These are phyloP conservation scores for Rubia yunnanensis DNA, from an alignment of 257 asterid species.

Conservation along the genomic window DNA sequence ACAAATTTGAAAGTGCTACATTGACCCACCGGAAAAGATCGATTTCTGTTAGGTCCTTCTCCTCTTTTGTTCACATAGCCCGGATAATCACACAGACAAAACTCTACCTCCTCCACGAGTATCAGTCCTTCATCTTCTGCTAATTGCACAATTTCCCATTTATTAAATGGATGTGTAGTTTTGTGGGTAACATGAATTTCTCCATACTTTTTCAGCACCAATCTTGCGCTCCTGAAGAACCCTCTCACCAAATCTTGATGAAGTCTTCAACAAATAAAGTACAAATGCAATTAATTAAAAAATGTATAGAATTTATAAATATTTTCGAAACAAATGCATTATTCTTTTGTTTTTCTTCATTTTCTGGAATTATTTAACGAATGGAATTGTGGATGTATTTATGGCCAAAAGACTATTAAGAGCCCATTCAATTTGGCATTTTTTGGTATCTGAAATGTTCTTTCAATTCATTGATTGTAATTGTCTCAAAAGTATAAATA, in stretches of 20 bases:
- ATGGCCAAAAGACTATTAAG: not conserved
- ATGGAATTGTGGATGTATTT: not conserved
- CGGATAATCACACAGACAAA: conserved; percentile 15
- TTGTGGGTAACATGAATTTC: conserved; percentile 35
- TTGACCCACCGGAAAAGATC: conserved; percentile 20
- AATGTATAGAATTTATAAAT: too few relatives aligned
- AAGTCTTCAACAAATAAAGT: conserved; percentile 8
- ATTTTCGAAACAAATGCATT: too few relatives aligned
- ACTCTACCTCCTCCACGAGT: not conserved
- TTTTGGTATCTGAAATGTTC: not conserved
- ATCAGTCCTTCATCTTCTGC: conserved; percentile 19
- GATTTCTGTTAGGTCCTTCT: conserved; percentile 6
- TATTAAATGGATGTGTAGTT: conserved; percentile 16
- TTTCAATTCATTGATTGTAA: not conserved
- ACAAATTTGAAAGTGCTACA: conserved; percentile 22
- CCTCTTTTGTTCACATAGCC: conserved; percentile 29
- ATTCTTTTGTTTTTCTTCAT: conserved; percentile 8
- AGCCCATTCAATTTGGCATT: not conserved
- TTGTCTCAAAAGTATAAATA: not conserved
- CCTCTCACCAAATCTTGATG: conserved; percentile 26
- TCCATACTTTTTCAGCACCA: conserved; percentile 17
- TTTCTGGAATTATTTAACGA: not conserved
- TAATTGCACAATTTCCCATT: conserved; percentile 21
- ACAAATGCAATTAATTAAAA: not conserved
- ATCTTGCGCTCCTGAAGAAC: conserved; percentile 14